A percentile compares a stretch with the other conserved stretches of the same genome.
phyloP scores from a whole-genome alignment of 2,329 filamentous ascomycete species.

The Myriosclerotinia duriaeana region DNA sequence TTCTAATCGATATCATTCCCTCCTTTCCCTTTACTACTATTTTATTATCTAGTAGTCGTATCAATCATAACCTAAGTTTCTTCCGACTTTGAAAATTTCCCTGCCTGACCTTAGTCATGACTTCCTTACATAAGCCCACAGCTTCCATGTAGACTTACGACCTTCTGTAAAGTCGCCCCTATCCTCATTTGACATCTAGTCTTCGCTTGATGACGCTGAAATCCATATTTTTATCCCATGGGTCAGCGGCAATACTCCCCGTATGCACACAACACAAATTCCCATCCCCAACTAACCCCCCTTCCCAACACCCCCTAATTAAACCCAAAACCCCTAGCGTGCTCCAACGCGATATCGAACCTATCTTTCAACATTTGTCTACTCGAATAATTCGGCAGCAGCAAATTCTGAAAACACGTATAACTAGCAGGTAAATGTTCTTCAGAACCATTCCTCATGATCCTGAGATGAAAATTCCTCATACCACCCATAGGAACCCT shows the following conservation, averaged over 20 bases:
- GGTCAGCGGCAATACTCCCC: background rate
- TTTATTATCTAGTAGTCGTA: background rate
- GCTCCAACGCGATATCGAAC: slow-evolving; percentile 81
- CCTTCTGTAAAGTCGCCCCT: slow-evolving; percentile 63
- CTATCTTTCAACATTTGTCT: slow-evolving; percentile 70
- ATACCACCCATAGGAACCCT: slow-evolving; percentile 85
- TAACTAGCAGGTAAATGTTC: slow-evolving; percentile 76
- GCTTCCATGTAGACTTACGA: slow-evolving; percentile 70
- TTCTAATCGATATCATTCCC: slow-evolving; percentile 5
- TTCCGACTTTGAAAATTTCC: slow-evolving; percentile 76
- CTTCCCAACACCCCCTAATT: slow-evolving; percentile 47
- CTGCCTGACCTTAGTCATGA: slow-evolving; percentile 72
- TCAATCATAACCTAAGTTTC: slow-evolving; percentile 59
- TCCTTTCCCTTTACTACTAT: background rate
- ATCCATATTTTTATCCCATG: background rate
- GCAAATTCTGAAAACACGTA: slow-evolving; percentile 87
- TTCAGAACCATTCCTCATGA: slow-evolving; percentile 72
- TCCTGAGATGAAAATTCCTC: slow-evolving; percentile 75
- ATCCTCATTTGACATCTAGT: slow-evolving; percentile 39
- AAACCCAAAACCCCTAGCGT: slow-evolving; percentile 86
- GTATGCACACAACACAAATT: background rate
- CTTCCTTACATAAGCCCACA: slow-evolving; percentile 72
- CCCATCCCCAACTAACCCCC: background rate
- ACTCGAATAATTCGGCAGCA: slow-evolving; percentile 78
- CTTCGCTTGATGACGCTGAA: slow-evolving; percentile 38